These are phyloP conservation scores for Primulina eburnea DNA, from an alignment of 257 asterid species.

Conservation along the genomic window DNA sequence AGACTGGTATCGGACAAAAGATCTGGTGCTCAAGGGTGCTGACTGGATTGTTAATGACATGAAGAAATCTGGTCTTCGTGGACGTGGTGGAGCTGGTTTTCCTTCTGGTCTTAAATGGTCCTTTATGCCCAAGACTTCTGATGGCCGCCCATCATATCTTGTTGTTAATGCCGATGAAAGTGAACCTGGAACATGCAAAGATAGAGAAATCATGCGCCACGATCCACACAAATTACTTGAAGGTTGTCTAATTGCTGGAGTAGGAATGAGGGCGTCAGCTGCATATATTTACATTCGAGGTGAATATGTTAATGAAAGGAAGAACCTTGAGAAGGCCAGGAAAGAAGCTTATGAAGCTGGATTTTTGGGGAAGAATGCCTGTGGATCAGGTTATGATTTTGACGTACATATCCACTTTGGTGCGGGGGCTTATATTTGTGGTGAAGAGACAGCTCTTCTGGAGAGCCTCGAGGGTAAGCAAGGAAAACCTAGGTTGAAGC, in stretches of 20 bases:
- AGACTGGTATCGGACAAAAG: conserved; percentile 97
- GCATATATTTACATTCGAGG: conserved; percentile 96
- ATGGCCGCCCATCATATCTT: conserved; percentile 97
- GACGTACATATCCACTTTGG: conserved; percentile 95
- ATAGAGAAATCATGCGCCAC: conserved; percentile 97
- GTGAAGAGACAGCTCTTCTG: conserved; percentile 97
- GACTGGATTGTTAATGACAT: conserved; percentile 97
- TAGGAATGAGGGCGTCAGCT: conserved; percentile 96
- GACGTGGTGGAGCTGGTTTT: conserved; percentile 99
- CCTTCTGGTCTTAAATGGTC: conserved; percentile 99
- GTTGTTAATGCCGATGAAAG: conserved; percentile 99
- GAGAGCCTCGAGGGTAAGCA: conserved; percentile 99
- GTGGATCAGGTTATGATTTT: conserved; percentile 95
- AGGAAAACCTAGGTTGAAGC: conserved; percentile 98
- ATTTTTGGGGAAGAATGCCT: conserved; percentile 85
- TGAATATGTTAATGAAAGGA: conserved; percentile 91
- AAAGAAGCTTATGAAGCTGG: conserved; percentile 95
- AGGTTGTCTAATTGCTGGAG: conserved; percentile 98
- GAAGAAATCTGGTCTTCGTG: conserved; percentile 97
- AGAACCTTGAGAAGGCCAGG: conserved; percentile 81
- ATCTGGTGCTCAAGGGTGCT: conserved; percentile 81
- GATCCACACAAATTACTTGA: conserved; percentile 97
- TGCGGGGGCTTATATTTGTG: conserved; percentile 98
- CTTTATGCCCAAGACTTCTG: conserved; percentile 93
- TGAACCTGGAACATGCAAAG: conserved; percentile 99